Percentiles rank a stretch among this genome's conserved stretches.
phyloP scores from a whole-genome alignment of 257 asterid species.

The Fraxinus americana region DNA sequence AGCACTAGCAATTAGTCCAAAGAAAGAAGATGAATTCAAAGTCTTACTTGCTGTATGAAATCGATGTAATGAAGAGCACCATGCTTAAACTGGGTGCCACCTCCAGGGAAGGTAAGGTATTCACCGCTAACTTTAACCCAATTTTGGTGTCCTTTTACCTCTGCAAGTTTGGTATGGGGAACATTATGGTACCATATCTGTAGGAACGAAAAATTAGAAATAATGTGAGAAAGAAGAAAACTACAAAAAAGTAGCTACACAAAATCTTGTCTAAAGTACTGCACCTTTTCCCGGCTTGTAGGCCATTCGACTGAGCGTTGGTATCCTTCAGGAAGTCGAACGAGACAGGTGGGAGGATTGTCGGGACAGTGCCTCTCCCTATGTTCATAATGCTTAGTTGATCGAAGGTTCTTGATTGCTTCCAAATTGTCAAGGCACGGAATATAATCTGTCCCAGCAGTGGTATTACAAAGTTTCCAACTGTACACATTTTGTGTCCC shows the following conservation, averaged over 20 bases:
- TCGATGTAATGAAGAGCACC: constrained; percentile 99
- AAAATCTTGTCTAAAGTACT: constrained; percentile 10
- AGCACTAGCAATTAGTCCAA: constrained; percentile 3
- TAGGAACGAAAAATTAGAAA: constrained; percentile 16
- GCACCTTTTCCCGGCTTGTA: constrained; percentile 93
- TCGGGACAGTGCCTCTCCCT: constrained; percentile 98
- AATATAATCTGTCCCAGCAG: constrained; percentile 91
- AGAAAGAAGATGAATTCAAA: neutral
- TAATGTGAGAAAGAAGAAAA: constrained; percentile 19
- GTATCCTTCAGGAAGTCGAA: constrained; percentile 86
- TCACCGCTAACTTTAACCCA: constrained; percentile 97
- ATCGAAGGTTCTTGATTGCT: constrained; percentile 63
- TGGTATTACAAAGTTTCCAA: constrained; percentile 89
- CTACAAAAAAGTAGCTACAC: neutral
- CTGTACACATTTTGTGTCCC: constrained; percentile 42
- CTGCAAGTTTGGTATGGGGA: constrained; percentile 90
- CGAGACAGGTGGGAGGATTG: constrained; percentile 92
- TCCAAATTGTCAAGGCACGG: constrained; percentile 93
- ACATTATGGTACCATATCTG: constrained; percentile 99
- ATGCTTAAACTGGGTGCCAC: constrained; percentile 96
- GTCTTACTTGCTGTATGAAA: constrained; percentile 81
- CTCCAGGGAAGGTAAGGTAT: constrained; percentile 97
- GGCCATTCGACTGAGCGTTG: constrained; percentile 87
- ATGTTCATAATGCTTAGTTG: constrained; percentile 96
- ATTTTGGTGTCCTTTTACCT: constrained; percentile 89